Evolutionary conservation across 163 green algal species (phyloP).

Genomic region (Trebouxiophyceae sp.): DNA sequence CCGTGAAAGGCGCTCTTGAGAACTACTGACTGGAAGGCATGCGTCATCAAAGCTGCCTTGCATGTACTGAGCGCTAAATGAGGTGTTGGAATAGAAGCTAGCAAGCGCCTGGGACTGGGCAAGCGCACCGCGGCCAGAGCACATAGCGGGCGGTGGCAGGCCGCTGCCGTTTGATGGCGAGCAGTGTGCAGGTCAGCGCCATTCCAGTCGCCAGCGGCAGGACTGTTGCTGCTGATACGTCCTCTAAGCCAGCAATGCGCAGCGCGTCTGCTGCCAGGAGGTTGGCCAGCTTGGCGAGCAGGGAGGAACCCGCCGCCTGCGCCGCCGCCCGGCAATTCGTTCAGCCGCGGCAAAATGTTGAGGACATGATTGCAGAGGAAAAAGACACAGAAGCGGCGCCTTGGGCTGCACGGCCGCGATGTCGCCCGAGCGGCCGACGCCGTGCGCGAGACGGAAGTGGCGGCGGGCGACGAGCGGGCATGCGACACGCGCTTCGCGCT

Average conservation of each 20-base stretch:
- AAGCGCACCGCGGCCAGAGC: conserved; percentile 69
- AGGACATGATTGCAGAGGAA: no score
- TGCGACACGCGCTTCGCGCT: conserved; percentile 83
- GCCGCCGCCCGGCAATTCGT: not conserved
- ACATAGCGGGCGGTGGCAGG: conserved; percentile 43
- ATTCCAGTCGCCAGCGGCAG: conserved; percentile 93
- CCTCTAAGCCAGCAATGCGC: conserved; percentile 54
- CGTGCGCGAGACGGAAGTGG: conserved; percentile 82
- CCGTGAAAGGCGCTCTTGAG: no score
- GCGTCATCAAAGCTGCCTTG: no score
- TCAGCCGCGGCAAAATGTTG: no score
- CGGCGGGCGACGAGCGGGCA: conserved; percentile 65
- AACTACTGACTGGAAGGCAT: no score
- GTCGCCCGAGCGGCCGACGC: conserved; percentile 86
- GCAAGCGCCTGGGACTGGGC: no score
- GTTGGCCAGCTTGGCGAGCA: conserved; percentile 72
- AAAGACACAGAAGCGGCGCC: no score
- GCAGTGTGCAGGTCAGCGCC: conserved; percentile 68
- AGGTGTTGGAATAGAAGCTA: no score
- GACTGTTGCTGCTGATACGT: conserved; percentile 62
- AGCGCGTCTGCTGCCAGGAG: conserved; percentile 75
- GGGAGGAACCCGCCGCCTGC: conserved; percentile 77
- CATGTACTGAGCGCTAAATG: no score
- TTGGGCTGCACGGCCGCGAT: conserved; percentile 95
- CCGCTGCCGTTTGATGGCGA: conserved; percentile 45